Evolutionary conservation across 225 moss, liverwort and hornwort species (phyloP), one percentile per base, ranked within the genome.

Genomic region (Lunularia cruciata): DNA sequence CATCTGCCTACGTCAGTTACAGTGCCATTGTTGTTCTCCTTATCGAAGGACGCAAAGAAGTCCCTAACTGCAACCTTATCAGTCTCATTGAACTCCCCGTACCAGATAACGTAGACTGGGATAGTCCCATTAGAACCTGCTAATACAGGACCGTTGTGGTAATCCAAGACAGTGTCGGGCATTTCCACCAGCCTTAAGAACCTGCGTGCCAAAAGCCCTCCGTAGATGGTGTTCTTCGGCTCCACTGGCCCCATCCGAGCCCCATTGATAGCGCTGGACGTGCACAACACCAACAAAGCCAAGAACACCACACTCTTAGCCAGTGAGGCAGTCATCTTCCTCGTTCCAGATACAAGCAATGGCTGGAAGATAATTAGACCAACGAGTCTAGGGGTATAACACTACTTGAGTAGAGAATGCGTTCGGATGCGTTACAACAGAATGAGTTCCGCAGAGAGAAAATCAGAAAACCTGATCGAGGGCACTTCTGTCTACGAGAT

Each of bases 81-180:
- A 2, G 65, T 30, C 37, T 58, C 57, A 27, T 49, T 77, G 65
- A 77, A 77, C 23, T 18, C 59, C 34, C 74, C 74, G n/a, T 75
- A 68, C 74, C 74, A 75, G 22, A 68, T 51, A 0, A 75, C 16
- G 57, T 72, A 77, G 8, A 72, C 48, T 0, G 65, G 72, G 3
- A 77, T 63, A 7, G 0, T 47, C 2, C 70, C 76, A 1, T 65
- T 33, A 3, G 70, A 8, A 4, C 77, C 66, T 4, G 56, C 57
- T 20, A 72, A 7, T 6, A 77, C 60, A 28, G 66, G 72, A 7
- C 77, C 77, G 14, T 77, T 72, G 57, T 72, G 74, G 15, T 75
- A 75, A 0, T 60, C 60, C 14, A 75, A 15, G 0, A 42, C 51
- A 18, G 60, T 49, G 2, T 46, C 12, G 1, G 74, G 74, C 0